Conservation (phyloP, 257 asterid genomes). For the Perilla frutescens region DNA sequence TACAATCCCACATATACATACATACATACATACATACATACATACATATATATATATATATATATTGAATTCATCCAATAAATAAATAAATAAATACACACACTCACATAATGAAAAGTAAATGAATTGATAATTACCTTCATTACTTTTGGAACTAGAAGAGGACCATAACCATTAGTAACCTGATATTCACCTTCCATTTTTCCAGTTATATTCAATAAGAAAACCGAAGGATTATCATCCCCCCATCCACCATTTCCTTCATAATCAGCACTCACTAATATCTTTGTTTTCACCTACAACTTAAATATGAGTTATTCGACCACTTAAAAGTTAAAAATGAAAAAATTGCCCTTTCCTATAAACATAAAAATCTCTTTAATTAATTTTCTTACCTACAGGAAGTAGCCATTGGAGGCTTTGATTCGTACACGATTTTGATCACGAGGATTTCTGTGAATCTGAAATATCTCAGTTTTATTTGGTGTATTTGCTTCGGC, state of each 20-base stretch:
- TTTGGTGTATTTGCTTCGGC: conserved; percentile 43
- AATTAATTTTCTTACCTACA: conserved; percentile 55
- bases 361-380: no score
- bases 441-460: conserved; percentile 50
- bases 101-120: background rate
- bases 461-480: conserved; percentile 49
- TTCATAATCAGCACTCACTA: conserved; percentile 59
- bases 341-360: no score
- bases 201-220: conserved; percentile 36
- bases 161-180: conserved; percentile 76
- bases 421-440: conserved; percentile 53
- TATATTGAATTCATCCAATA: no score
- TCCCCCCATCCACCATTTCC: conserved; percentile 67
- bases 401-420: conserved; percentile 62
- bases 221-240: conserved; percentile 71
- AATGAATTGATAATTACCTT: conserved; percentile 40
- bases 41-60: no score
- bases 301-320: background rate
- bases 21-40: no score
- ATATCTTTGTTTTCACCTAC: conserved; percentile 60
- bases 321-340: no score
- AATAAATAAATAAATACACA: no score
- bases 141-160: conserved; percentile 55
- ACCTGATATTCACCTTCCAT: conserved; percentile 70
- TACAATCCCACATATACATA: no score